Conservation (phyloP, 306 rosid species). For the Pyrus bretschneideri region DNA sequence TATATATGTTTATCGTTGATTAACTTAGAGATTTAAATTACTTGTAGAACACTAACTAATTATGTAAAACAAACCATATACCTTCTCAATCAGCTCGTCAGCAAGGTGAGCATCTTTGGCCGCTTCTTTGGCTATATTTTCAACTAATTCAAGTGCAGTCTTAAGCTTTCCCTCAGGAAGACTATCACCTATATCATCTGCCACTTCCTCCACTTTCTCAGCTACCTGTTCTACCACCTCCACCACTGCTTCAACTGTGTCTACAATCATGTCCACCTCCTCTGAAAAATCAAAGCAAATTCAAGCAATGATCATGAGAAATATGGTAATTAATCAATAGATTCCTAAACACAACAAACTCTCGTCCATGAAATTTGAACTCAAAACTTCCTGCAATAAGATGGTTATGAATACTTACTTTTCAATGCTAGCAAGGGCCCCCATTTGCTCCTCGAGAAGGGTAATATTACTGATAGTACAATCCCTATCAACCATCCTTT, state of each 20-base stretch:
- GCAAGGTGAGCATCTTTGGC: conserved; percentile 39
- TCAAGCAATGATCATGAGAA: background rate
- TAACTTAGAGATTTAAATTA: background rate
- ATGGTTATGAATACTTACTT: conserved; percentile 21
- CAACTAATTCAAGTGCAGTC: conserved; percentile 22
- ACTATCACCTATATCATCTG: conserved; percentile 32
- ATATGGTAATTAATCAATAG: background rate
- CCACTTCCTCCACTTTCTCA: conserved; percentile 49
- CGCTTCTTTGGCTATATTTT: conserved; percentile 33
- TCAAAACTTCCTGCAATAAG: background rate
- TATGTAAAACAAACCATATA: background rate
- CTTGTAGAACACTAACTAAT: background rate
- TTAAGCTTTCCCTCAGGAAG: conserved; percentile 43
- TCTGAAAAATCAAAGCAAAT: conserved; percentile 18
- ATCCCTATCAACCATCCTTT: conserved; percentile 49
- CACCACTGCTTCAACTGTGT: conserved; percentile 26
- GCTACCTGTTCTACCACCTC: conserved; percentile 55
- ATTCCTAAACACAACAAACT: background rate
- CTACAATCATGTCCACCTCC: conserved; percentile 22
- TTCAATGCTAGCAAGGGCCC: conserved; percentile 41
- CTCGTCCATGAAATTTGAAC: background rate
- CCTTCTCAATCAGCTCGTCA: conserved; percentile 40
- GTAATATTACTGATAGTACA: conserved; percentile 29
- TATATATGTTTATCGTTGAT: background rate
- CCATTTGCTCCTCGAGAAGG: conserved; percentile 45